These are phyloP conservation scores for Amaranthus palmeri DNA, from an alignment of 148 eudicot species.

Conservation along the genomic window DNA sequence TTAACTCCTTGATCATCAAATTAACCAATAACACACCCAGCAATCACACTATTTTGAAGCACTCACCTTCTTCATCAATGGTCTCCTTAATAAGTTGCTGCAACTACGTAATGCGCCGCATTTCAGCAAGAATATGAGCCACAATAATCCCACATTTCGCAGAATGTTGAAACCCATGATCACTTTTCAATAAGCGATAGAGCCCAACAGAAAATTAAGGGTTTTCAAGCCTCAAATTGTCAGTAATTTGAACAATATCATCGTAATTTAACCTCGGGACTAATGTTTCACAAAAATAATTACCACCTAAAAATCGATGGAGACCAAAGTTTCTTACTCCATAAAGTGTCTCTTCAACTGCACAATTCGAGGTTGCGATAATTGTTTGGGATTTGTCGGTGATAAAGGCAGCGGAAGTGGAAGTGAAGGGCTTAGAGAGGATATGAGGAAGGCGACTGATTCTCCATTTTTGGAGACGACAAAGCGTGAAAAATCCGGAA, in stretches of 20 bases:
- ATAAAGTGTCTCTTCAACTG: slow-evolving; percentile 19
- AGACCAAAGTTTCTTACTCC: slow-evolving; percentile 23
- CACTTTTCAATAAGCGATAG: slow-evolving; percentile 39
- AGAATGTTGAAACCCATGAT: slow-evolving; percentile 48
- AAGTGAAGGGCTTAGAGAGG: slow-evolving; percentile 27
- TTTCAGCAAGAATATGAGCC: slow-evolving; percentile 56
- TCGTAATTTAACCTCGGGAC: slow-evolving; percentile 17
- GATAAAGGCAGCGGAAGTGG: slow-evolving; percentile 24
- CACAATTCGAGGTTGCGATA: neutral
- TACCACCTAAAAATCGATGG: slow-evolving; percentile 14
- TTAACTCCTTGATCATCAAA: neutral
- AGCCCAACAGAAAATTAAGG: slow-evolving; percentile 37
- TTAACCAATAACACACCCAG: neutral
- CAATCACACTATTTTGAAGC: neutral
- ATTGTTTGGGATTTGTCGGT: slow-evolving; percentile 8
- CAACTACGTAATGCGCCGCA: slow-evolving; percentile 33
- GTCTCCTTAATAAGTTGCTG: slow-evolving; percentile 29
- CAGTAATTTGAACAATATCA: slow-evolving; percentile 38
- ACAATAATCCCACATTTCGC: slow-evolving; percentile 32
- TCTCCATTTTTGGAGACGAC: slow-evolving; percentile 29
- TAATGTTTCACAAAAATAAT: slow-evolving; percentile 20
- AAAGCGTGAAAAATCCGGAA: slow-evolving; percentile 34
- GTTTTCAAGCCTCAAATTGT: slow-evolving; percentile 19
- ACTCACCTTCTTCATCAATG: slow-evolving; percentile 37
- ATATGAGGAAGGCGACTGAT: slow-evolving; percentile 20